phyloP scores from a whole-genome alignment of 2,329 filamentous ascomycete species.

The Fusarium citri region DNA sequence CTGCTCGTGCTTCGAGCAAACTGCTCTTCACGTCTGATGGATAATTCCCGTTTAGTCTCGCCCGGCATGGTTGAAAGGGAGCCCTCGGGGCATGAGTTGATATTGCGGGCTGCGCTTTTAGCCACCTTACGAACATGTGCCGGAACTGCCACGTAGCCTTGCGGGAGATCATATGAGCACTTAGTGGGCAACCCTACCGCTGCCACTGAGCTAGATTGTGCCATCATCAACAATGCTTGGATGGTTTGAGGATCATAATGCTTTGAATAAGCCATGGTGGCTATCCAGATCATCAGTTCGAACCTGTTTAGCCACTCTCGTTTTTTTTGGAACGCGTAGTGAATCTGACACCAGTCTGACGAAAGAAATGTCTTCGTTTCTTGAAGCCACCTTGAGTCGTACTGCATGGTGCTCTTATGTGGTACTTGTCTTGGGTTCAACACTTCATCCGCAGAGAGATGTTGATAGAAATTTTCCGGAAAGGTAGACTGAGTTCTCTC shows the following conservation, averaged over 20 bases:
- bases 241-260: constrained; percentile 13
- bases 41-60: no score
- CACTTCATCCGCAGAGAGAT: background rate
- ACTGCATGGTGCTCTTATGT: constrained; percentile 2
- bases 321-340: constrained; percentile 24
- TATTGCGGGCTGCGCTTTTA: no score
- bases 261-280: constrained; percentile 25
- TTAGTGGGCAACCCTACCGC: background rate
- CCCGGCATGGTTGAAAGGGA: background rate
- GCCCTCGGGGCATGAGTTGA: background rate
- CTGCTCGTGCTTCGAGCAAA: no score
- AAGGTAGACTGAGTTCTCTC: no score
- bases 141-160: no score
- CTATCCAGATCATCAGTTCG: constrained; percentile 34
- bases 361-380: background rate
- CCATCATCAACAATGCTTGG: constrained; percentile 21
- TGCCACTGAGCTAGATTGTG: background rate
- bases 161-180: background rate
- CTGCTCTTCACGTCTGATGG: no score
- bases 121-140: no score
- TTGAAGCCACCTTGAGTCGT: constrained; percentile 35
- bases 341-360: constrained; percentile 31
- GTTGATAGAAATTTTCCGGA: constrained; percentile 16
- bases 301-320: constrained; percentile 29
- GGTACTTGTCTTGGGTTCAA: background rate